Evolutionary conservation across 2,329 filamentous ascomycete species (phyloP), one percentile per base, ranked within the genome.

Genomic region (Purpureocillium lavendulum): DNA sequence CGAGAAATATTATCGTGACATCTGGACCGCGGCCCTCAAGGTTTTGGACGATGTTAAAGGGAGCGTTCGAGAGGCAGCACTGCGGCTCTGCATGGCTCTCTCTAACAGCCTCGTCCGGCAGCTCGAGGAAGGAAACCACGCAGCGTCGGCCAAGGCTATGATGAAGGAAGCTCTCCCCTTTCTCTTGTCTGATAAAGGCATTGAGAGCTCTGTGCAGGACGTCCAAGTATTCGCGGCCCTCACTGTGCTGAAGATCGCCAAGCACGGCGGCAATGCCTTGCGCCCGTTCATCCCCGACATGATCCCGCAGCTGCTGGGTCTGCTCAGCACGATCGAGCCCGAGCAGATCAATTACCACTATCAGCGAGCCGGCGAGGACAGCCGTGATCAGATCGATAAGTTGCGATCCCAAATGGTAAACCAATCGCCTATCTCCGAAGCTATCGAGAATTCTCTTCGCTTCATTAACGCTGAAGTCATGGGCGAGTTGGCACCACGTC

Each of bases 31-130:
- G 21, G 84, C 87, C 1, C 84, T 97, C 60, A 94, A 87, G 54
- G 88, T 98, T 1, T 70, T 97, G 6, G 92, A 98, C 58, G 92
- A 98, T 58, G 94, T 97, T 59, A 98, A 98, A 58, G 84, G 83
- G 7, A 88, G 84, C 1, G 92, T 98, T 4, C 77, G 92, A 38
- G 71, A 75, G 29, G 84, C 88, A 2, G 92, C 92, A 1, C 72
- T 88, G 34, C 80, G 81, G 43, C 72, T 98, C 4, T 94, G 89
- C 52, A 82, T 89, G 57, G 79, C 81, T 1, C 70, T 98, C 29
- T 94, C 88, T 1, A 88, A 86, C 38, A 84, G 86, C 13, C 73
- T 97, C 12, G 87, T 94, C 4, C 81, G 88, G 21, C 85, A 88
- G 43, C 73, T 96, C 2, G 87, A 95, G 58, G 81, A 87, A 33